Conservation (phyloP, 2,329 filamentous ascomycete species). For the Phyllosticta ampelicida region DNA sequence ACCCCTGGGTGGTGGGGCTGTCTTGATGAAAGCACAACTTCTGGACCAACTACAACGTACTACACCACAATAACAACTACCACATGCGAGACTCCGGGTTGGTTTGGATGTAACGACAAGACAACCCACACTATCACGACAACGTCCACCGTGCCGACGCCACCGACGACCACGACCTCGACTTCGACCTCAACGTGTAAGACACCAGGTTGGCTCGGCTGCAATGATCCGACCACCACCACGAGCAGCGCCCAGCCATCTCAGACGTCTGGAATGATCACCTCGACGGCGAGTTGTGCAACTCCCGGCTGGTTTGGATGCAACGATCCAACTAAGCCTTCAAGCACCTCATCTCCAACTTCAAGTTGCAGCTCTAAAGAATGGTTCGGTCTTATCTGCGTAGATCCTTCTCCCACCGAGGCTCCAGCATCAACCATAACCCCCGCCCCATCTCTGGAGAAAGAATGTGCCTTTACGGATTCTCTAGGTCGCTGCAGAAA, state of each 20-base stretch:
- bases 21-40: conserved; percentile 52
- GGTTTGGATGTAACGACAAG: conserved; percentile 17
- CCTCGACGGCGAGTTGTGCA: conserved; percentile 21
- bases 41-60: conserved; percentile 34
- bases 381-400: conserved; percentile 12
- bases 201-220: conserved; percentile 55
- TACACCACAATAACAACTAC: conserved; percentile 15
- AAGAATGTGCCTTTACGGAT: conserved; percentile 2
- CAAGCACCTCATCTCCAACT: conserved; percentile 12
- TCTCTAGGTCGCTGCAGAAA: conserved; percentile 5
- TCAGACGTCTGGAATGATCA: conserved; percentile 15
- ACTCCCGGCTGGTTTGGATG: conserved; percentile 39
- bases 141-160: conserved; percentile 12
- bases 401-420: conserved; percentile 10
- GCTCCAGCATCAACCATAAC: neutral
- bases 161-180: conserved; percentile 16
- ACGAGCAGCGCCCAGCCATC: conserved; percentile 26
- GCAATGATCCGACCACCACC: conserved; percentile 42
- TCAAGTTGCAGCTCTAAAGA: conserved; percentile 16
- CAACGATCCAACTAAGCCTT: conserved; percentile 36
- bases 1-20: conserved; percentile 91
- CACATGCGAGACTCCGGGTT: conserved; percentile 21
- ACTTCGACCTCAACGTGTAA: conserved; percentile 31
- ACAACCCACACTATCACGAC: conserved; percentile 18
- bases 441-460: neutral